Conservation (phyloP, 148 eudicot species). For the Amaranthus palmeri region DNA sequence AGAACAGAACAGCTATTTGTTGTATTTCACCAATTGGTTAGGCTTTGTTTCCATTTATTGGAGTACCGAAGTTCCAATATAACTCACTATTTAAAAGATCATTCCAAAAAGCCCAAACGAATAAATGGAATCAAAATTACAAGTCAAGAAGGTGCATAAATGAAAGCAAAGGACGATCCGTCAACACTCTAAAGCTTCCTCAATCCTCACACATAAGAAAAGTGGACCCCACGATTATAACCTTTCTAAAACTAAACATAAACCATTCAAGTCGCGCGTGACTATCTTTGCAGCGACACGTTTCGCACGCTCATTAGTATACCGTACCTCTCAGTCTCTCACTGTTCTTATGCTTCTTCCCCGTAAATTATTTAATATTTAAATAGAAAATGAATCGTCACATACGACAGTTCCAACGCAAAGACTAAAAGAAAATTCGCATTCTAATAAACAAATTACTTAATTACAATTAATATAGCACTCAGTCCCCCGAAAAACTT, state of each 20-base stretch:
- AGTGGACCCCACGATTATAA: not conserved
- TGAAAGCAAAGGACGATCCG: not conserved
- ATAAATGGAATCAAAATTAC: not conserved
- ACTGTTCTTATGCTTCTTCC: constrained; percentile 8
- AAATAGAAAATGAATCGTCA: not conserved
- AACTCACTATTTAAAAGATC: too few species aligned
- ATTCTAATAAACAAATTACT: not conserved
- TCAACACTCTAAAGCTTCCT: not conserved
- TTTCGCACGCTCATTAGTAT: not conserved
- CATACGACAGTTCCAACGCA: not conserved
- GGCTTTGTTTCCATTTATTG: too few species aligned
- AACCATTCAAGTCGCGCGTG: constrained; percentile 8
- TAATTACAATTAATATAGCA: not conserved
- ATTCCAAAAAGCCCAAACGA: too few species aligned
- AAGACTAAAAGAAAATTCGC: constrained; percentile 7
- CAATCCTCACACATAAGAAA: not conserved
- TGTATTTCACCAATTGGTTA: too few species aligned
- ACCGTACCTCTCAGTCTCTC: constrained; percentile 1
- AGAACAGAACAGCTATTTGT: too few species aligned
- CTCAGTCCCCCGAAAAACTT: not conserved
- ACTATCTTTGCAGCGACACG: not conserved
- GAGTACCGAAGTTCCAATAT: too few species aligned
- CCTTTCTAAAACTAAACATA: not conserved
- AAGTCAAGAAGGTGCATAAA: not conserved
- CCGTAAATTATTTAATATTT: not conserved